Evolutionary conservation across 768 basidiomycete species (phyloP), one percentile per base, ranked within the genome.

Genomic region (Dioszegia hungarica): DNA sequence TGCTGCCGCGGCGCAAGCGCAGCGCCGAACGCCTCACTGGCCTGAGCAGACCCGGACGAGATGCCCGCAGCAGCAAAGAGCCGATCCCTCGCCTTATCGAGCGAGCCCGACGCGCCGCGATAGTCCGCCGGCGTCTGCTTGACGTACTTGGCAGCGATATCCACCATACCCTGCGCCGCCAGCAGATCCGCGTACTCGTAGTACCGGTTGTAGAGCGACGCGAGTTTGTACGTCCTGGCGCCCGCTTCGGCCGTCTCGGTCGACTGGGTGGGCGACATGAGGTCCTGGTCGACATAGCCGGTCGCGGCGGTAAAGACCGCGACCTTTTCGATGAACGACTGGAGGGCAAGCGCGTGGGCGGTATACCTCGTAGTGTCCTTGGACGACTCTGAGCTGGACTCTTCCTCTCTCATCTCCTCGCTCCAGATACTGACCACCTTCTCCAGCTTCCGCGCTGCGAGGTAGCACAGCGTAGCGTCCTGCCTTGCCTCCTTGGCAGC

Each of bases 281-380:
- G 80, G 60, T 93, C 92, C 28, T 63, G 48, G 51, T 77, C 76
- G 48, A 68, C 62, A 57, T 77, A 77, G 10, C 61, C 71, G 45
- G 89, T 88, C 0, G 94, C 95, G 27, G 67, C 64, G 47, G 90
- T 85, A 83, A 99, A 98, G 38, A 95, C 85, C 1, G 92, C 86
- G 22, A 97, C 92, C 77, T 98, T 98, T 78, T 98, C 95, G 66
- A 98, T 82, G 77, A 98, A 93, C 0, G 87, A 86, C 72, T 97
- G 94, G 38, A 99, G 78, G 2, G 92, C 90, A 25, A 85, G 82
- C 0, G 87, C 89, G 51, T 68, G 75, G 33, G 70, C 67, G 10
- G 74, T 63, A 53, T 75, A 75, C 46, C 58, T 51, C 9, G 68
- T 63, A 4, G 33, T 17, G 3, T 11, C 11, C 11, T 3, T 3